These are phyloP conservation scores for Phytopythium mirpurense DNA, from an alignment of 352 stramenopile genomes.

Conservation along the genomic window DNA sequence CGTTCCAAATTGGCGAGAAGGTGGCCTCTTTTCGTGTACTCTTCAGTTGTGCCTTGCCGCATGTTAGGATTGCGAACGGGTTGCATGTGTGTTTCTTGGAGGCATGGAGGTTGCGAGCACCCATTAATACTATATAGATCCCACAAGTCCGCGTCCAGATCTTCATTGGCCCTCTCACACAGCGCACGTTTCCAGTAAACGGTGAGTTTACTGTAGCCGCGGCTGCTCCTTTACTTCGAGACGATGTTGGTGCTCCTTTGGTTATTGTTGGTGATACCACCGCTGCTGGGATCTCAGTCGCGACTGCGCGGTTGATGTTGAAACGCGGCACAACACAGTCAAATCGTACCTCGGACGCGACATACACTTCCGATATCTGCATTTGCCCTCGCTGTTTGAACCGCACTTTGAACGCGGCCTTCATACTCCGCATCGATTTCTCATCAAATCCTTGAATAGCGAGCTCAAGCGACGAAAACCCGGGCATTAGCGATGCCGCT, in stretches of 20 bases:
- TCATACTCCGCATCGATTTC: conserved; percentile 32
- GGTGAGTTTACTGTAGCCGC: background rate
- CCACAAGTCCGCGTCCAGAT: conserved; percentile 50
- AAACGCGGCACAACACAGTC: conserved; percentile 54
- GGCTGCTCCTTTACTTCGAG: background rate
- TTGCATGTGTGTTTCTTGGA: conserved; percentile 73
- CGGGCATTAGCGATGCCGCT: conserved; percentile 32
- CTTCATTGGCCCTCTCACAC: conserved; percentile 15
- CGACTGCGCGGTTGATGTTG: conserved; percentile 39
- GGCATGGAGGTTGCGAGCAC: conserved; percentile 40
- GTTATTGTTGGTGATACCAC: conserved; percentile 5
- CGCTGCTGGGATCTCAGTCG: conserved; percentile 23
- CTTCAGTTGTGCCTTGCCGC: conserved; percentile 44
- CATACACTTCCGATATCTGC: conserved; percentile 49
- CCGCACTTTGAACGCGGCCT: conserved; percentile 39
- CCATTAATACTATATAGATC: conserved; percentile 43
- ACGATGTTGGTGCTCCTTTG: background rate
- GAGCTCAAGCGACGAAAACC: conserved; percentile 41
- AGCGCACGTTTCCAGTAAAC: conserved; percentile 6
- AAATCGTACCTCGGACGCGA: conserved; percentile 42
- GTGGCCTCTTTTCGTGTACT: conserved; percentile 67
- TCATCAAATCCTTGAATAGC: conserved; percentile 64
- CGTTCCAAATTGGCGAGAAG: conserved; percentile 66
- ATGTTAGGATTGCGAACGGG: conserved; percentile 58
- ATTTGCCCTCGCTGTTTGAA: conserved; percentile 72